phyloP scores from a whole-genome alignment of 2,329 filamentous ascomycete species.

The Phialocephala sp. region DNA sequence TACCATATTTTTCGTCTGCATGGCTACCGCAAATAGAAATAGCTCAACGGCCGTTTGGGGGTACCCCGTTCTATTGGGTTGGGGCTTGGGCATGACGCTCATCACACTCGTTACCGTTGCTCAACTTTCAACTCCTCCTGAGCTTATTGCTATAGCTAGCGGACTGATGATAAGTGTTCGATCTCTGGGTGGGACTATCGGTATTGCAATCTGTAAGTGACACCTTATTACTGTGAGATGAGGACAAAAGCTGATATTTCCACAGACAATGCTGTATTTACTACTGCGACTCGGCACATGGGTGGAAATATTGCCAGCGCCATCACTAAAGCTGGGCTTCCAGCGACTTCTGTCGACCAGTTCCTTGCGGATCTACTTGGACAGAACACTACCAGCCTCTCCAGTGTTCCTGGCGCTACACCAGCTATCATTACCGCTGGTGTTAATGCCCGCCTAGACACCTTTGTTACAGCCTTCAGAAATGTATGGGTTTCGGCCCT shows the following conservation, averaged over 20 bases:
- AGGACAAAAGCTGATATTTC: neutral
- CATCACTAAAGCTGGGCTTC: conserved; percentile 5
- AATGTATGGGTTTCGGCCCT: conserved; percentile 6
- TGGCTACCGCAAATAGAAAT: conserved; percentile 41
- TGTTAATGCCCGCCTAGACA: neutral
- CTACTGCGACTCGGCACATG: conserved; percentile 7
- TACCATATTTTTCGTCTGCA: conserved; percentile 8
- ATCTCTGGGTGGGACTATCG: conserved; percentile 54
- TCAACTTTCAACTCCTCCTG: conserved; percentile 46
- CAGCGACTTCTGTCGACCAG: neutral
- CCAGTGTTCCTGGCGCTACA: neutral
- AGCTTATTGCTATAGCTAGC: conserved; percentile 43
- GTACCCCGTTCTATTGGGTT: conserved; percentile 45
- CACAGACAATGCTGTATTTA: conserved; percentile 41
- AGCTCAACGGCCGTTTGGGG: conserved; percentile 43
- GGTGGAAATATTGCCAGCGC: neutral
- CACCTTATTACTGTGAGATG: neutral
- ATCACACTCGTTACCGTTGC: conserved; percentile 46
- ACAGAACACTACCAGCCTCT: neutral
- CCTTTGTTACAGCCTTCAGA: neutral
- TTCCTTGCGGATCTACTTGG: neutral
- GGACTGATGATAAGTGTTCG: conserved; percentile 47
- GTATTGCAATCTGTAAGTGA: conserved; percentile 49
- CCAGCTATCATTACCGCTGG: neutral
- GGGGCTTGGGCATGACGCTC: conserved; percentile 45